phyloP scores from a whole-genome alignment of 345 rosid species.

The Rhodomyrtus tomentosa region DNA sequence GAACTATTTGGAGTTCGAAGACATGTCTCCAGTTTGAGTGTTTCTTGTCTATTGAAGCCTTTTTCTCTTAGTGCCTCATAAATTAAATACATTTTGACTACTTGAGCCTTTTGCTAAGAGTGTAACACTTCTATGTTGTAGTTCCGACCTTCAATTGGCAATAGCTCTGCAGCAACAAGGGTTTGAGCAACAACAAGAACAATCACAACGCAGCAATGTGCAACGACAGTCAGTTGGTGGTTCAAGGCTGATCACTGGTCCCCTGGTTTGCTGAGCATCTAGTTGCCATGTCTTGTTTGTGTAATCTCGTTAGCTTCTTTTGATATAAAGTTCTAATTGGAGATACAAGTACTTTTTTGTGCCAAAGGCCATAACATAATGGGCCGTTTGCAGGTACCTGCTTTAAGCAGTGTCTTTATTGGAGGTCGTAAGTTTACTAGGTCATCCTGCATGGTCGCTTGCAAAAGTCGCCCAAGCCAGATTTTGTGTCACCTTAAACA shows the following conservation, averaged over 20 bases:
- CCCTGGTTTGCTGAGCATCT: conserved; percentile 40
- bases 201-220: conserved; percentile 38
- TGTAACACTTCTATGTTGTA: conserved; percentile 16
- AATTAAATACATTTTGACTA: not conserved
- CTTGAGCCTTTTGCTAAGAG: not conserved
- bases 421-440: not conserved
- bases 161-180: conserved; percentile 97
- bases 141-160: conserved; percentile 92
- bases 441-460: not conserved
- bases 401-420: not conserved
- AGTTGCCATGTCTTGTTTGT: not conserved
- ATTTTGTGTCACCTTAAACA: not conserved
- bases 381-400: not conserved
- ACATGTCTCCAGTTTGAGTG: not conserved
- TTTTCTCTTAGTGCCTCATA: not conserved
- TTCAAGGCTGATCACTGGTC: conserved; percentile 76
- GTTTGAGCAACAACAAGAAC: conserved; percentile 78
- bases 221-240: conserved; percentile 44
- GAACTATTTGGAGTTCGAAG: not conserved
- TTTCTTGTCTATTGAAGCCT: not conserved
- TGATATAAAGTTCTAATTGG: not conserved
- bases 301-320: not conserved
- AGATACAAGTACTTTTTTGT: not conserved
- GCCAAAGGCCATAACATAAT: not conserved
- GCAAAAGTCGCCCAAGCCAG: not conserved